Conservation (phyloP, 1,139 yeast species). For the Debaryomyces fabryi region DNA sequence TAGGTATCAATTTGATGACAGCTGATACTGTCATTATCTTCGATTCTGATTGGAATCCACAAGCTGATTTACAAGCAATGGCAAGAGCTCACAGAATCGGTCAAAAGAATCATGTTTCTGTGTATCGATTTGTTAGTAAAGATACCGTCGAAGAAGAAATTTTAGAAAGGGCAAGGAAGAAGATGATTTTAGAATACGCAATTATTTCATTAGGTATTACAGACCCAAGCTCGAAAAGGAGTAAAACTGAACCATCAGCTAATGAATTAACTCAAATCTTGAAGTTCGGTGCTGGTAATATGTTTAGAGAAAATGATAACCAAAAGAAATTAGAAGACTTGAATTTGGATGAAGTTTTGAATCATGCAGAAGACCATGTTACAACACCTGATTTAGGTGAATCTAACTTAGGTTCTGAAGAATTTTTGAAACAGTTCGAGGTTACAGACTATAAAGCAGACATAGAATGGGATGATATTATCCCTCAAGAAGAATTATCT, state of each 20-base stretch:
- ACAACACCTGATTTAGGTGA: slow-evolving; percentile 97
- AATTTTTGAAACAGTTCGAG: slow-evolving; percentile 93
- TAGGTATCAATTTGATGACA: slow-evolving; percentile 97
- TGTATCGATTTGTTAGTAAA: slow-evolving; percentile 92
- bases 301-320: slow-evolving; percentile 91
- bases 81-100: slow-evolving; percentile 99
- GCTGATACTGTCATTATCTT: slow-evolving; percentile 98
- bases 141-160: slow-evolving; percentile 98
- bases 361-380: slow-evolving; percentile 95
- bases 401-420: slow-evolving; percentile 97
- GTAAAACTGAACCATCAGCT: slow-evolving; percentile 69
- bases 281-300: slow-evolving; percentile 97
- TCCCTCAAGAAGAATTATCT: slow-evolving; percentile 90
- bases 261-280: slow-evolving; percentile 90
- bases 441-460: slow-evolving; percentile 99
- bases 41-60: slow-evolving; percentile 99
- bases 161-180: slow-evolving; percentile 92
- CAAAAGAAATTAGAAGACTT: slow-evolving; percentile 94
- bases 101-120: slow-evolving; percentile 96
- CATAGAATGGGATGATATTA: slow-evolving; percentile 98
- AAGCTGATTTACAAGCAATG: slow-evolving; percentile 98
- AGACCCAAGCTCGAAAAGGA: slow-evolving; percentile 56
- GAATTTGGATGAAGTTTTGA: slow-evolving; percentile 92
- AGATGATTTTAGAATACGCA: slow-evolving; percentile 98
- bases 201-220: slow-evolving; percentile 95